Percentiles rank a stretch among this genome's conserved stretches.
phyloP scores from a whole-genome alignment of 768 basidiomycete genomes.

The Trichaptum fuscoviolaceum region DNA sequence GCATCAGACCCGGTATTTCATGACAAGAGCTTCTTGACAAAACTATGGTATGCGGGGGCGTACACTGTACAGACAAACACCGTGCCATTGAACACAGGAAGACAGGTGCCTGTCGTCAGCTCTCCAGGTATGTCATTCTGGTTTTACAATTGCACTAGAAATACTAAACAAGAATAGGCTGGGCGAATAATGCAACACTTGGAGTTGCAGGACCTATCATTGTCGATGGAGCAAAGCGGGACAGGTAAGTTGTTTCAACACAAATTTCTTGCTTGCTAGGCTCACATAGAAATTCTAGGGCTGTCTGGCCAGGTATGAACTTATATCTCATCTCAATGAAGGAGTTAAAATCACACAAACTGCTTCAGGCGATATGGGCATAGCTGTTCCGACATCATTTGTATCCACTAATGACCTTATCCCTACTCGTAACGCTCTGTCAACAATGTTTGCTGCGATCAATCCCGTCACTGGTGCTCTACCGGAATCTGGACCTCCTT shows the following conservation, averaged over 20 bases:
- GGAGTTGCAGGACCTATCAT: constrained; percentile 57
- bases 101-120: constrained; percentile 39
- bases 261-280: constrained; percentile 17
- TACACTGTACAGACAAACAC: constrained; percentile 60
- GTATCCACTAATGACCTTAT: constrained; percentile 57
- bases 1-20: constrained; percentile 38
- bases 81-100: constrained; percentile 44
- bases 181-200: constrained; percentile 50
- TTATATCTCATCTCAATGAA: not conserved
- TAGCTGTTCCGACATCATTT: constrained; percentile 55
- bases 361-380: constrained; percentile 51
- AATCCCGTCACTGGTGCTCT: constrained; percentile 49
- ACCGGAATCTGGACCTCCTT: constrained; percentile 45
- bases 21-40: constrained; percentile 46
- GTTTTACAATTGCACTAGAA: not conserved
- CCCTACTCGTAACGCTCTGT: constrained; percentile 49
- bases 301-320: constrained; percentile 49
- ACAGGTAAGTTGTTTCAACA: constrained; percentile 30
- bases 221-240: constrained; percentile 57
- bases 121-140: constrained; percentile 28
- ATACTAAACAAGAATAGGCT: constrained; percentile 27
- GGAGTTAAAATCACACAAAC: not conserved
- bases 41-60: constrained; percentile 56
- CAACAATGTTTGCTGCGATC: constrained; percentile 52
- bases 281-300: constrained; percentile 25